Evolutionary conservation across 2,329 filamentous ascomycete species (phyloP).

Genomic region (Pyricularia sp.): DNA sequence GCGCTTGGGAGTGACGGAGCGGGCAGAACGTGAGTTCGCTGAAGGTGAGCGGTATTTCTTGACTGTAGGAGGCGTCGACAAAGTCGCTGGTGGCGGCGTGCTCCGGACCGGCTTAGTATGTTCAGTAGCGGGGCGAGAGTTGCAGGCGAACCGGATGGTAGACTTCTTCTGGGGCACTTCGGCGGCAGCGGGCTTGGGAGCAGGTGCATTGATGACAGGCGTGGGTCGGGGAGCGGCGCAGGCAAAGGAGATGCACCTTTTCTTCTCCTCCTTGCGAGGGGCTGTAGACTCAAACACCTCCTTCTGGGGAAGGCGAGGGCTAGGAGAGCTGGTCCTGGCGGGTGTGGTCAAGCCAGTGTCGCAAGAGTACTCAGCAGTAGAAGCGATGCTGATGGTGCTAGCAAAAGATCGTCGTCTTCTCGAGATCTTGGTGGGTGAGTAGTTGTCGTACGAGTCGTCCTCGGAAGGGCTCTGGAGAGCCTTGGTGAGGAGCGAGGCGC

Average conservation of each 20-base stretch:
- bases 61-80: not conserved
- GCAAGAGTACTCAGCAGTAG: conserved; percentile 87
- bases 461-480: conserved; percentile 65
- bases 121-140: conserved; percentile 39
- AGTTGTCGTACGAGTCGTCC: conserved; percentile 34
- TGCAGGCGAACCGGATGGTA: conserved; percentile 70
- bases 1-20: conserved; percentile 23
- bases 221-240: conserved; percentile 57
- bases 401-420: conserved; percentile 56
- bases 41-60: conserved; percentile 19
- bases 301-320: conserved; percentile 62
- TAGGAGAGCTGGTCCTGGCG: conserved; percentile 78
- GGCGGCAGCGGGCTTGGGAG: conserved; percentile 19
- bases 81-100: not conserved
- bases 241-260: conserved; percentile 87
- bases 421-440: conserved; percentile 24
- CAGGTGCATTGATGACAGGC: conserved; percentile 29
- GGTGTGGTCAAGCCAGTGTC: conserved; percentile 88
- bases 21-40: conserved; percentile 12
- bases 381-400: conserved; percentile 72
- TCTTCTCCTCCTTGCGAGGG: conserved; percentile 53
- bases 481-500: conserved; percentile 76
- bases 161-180: conserved; percentile 36
- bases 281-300: conserved; percentile 23
- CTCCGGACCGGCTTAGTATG: conserved; percentile 18